Percentiles rank a stretch among this genome's conserved stretches.
These are phyloP conservation scores for Hylodesmum podocarpum DNA, from an alignment of 306 rosid species.

Conservation along the genomic window DNA sequence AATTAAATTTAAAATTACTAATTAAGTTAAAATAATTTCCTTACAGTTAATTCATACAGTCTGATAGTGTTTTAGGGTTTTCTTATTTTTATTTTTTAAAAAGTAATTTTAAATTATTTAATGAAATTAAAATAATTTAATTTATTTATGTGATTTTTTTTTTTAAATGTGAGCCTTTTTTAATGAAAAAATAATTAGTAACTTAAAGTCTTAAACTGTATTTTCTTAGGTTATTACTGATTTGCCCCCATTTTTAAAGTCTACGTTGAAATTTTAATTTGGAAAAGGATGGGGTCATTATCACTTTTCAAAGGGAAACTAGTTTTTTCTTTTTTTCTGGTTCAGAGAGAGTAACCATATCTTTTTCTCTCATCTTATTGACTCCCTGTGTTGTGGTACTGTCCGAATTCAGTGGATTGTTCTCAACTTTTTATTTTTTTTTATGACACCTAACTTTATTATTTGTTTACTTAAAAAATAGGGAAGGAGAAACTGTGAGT, in stretches of 20 bases:
- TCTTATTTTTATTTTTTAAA: no score
- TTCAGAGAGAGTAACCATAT: not conserved
- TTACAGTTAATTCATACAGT: no score
- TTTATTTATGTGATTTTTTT: no score
- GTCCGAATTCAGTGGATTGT: not conserved
- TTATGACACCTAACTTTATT: not conserved
- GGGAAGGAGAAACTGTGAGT: no score
- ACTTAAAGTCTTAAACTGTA: not conserved
- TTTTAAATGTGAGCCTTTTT: no score
- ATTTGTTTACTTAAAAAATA: no score
- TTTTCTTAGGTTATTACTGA: no score
- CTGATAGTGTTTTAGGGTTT: not conserved
- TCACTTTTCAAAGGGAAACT: not conserved
- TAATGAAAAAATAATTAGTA: not conserved
- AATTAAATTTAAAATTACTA: no score
- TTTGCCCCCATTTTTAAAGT: not conserved
- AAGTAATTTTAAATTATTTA: no score
- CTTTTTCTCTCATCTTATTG: constrained; percentile 2
- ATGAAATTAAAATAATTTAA: no score
- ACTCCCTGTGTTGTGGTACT: not conserved
- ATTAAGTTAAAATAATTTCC: no score
- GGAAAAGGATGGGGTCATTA: not conserved
- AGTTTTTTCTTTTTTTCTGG: not conserved
- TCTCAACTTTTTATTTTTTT: not conserved
- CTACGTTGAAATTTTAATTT: not conserved